Percentiles rank a stretch among this genome's conserved stretches.
These are phyloP conservation scores for Hyaloscypha bicolor DNA, from an alignment of 495 filamentous ascomycete genomes.

Conservation along the genomic window DNA sequence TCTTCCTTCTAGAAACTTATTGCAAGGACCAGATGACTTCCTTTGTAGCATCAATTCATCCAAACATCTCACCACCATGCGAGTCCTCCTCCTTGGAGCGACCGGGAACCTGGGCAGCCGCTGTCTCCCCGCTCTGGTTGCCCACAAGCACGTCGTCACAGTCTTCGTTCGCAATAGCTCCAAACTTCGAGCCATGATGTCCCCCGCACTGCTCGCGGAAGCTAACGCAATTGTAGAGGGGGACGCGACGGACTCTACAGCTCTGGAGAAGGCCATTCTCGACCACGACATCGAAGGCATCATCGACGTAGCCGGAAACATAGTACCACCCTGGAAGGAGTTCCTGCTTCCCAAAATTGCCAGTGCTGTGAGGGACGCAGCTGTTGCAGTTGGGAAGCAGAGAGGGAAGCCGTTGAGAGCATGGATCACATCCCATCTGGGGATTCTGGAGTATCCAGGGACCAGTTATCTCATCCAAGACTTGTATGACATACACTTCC, in stretches of 20 bases:
- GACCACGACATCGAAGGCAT: conserved; percentile 42
- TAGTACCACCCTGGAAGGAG: conserved; percentile 35
- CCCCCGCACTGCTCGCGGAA: conserved; percentile 23
- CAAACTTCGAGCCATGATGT: conserved; percentile 38
- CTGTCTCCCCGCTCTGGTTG: conserved; percentile 42
- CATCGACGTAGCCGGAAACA: conserved; percentile 42
- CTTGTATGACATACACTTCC: conserved; percentile 31
- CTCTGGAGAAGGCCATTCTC: conserved; percentile 39
- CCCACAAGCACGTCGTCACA: conserved; percentile 41
- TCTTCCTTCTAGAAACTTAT: neutral
- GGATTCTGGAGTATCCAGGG: conserved; percentile 33
- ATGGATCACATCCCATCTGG: conserved; percentile 38
- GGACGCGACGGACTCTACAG: conserved; percentile 39
- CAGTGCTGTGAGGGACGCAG: conserved; percentile 35
- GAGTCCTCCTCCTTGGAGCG: conserved; percentile 46
- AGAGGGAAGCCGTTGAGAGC: conserved; percentile 35
- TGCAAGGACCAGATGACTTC: neutral
- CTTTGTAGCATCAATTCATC: neutral
- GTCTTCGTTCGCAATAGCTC: conserved; percentile 42
- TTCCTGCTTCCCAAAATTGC: conserved; percentile 29
- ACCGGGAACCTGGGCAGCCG: conserved; percentile 47
- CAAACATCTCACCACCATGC: conserved; percentile 33
- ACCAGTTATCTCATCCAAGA: conserved; percentile 29
- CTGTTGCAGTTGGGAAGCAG: conserved; percentile 33
- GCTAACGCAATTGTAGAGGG: conserved; percentile 39